A percentile compares a stretch with the other conserved stretches of the same genome.
These are phyloP conservation scores for Acer saccharum DNA, from an alignment of 345 rosid species.

Conservation along the genomic window DNA sequence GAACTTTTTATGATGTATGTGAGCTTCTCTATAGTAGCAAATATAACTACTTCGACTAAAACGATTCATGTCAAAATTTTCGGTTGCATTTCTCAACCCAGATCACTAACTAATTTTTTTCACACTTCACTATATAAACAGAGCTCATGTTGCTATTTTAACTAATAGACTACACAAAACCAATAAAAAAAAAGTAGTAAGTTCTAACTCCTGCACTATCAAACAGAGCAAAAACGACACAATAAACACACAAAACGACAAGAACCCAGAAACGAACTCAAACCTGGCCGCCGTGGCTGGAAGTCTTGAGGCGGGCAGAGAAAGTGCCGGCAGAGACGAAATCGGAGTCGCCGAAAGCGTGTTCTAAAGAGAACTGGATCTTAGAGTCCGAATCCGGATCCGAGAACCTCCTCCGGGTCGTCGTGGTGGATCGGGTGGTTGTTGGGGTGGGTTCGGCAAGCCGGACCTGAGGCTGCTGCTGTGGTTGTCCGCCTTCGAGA, in stretches of 20 bases:
- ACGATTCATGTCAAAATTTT: too few species aligned
- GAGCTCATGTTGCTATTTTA: not conserved
- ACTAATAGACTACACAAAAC: not conserved
- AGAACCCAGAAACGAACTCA: not conserved
- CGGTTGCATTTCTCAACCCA: not conserved
- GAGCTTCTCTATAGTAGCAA: not conserved
- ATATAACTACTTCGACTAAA: too few species aligned
- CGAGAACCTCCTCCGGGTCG: conserved; percentile 52
- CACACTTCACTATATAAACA: not conserved
- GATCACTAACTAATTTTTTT: not conserved
- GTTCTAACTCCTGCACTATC: not conserved
- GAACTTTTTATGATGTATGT: not conserved
- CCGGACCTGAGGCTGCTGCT: conserved; percentile 28
- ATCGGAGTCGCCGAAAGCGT: conserved; percentile 88
- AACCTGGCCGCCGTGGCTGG: conserved; percentile 87
- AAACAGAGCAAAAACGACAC: not conserved
- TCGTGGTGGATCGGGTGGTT: conserved; percentile 35
- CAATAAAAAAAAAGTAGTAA: not conserved
- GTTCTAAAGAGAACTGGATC: conserved; percentile 89
- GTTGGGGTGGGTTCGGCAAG: conserved; percentile 35
- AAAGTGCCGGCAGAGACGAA: conserved; percentile 83
- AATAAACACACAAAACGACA: not conserved
- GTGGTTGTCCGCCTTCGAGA: conserved; percentile 47
- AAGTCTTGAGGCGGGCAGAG: conserved; percentile 90
- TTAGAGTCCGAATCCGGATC: conserved; percentile 90